Percentiles rank a stretch among this genome's conserved stretches.
Evolutionary conservation across 1,284 basidiomycete genomes (phyloP).

Genomic region (Moniliella sp.): DNA sequence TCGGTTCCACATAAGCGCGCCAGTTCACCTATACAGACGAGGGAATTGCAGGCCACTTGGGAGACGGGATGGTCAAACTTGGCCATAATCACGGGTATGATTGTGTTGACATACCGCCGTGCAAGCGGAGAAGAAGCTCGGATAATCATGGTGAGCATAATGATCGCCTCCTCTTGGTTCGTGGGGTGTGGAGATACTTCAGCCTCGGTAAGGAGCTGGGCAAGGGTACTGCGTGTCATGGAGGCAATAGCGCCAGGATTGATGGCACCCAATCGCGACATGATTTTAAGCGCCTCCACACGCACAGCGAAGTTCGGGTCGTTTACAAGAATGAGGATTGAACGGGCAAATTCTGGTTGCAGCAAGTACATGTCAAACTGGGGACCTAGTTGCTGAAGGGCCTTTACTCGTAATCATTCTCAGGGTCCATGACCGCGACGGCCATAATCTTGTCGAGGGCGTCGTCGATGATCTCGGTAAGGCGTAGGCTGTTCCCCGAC

Average conservation of each 20-base stretch:
- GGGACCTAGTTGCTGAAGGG: slow-evolving; percentile 68
- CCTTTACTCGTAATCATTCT: slow-evolving; percentile 38
- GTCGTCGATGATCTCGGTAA: slow-evolving; percentile 91
- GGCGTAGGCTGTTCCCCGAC: slow-evolving; percentile 80
- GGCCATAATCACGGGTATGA: slow-evolving; percentile 69
- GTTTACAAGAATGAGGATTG: slow-evolving; percentile 96
- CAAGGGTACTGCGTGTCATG: slow-evolving; percentile 76
- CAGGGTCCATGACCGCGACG: slow-evolving; percentile 88
- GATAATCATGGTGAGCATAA: slow-evolving; percentile 27
- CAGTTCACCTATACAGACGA: no score
- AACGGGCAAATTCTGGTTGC: slow-evolving; percentile 89
- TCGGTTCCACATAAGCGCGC: no score
- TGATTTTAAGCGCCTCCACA: slow-evolving; percentile 67
- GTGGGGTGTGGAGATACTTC: slow-evolving; percentile 83
- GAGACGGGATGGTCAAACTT: no score
- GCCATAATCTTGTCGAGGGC: slow-evolving; percentile 89
- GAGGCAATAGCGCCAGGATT: slow-evolving; percentile 99
- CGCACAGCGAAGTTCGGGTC: slow-evolving; percentile 90
- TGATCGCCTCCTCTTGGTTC: slow-evolving; percentile 42
- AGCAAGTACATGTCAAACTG: slow-evolving; percentile 95
- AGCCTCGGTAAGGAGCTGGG: slow-evolving; percentile 84
- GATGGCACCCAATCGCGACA: slow-evolving; percentile 77
- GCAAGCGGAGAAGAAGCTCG: slow-evolving; percentile 70
- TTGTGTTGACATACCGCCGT: slow-evolving; percentile 83
- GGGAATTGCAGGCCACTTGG: no score